Conservation (phyloP, 1,284 basidiomycete species). For the Pseudomicrostroma phylloplanum region DNA sequence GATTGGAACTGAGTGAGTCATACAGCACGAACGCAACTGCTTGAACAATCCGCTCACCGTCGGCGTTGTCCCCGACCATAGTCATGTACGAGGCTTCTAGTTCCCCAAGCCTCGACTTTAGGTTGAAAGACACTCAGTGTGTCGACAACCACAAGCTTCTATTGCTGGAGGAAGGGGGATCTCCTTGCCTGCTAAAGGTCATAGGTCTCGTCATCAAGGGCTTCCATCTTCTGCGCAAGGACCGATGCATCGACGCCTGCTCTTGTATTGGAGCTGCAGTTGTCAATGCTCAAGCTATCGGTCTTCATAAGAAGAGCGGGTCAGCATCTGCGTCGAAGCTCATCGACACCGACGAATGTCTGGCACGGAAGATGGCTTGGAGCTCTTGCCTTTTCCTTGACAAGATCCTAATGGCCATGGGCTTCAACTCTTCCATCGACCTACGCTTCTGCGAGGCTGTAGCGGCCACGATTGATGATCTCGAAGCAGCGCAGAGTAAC, state of each 20-base stretch:
- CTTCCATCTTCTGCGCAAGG: background rate
- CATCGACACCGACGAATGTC: background rate
- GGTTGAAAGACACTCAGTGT: background rate
- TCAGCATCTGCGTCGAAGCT: background rate
- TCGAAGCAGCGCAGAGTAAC: too few relatives aligned
- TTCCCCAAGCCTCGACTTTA: background rate
- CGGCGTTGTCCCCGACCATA: background rate
- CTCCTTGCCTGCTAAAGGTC: background rate
- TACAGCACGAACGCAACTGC: background rate
- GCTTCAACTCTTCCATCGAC: background rate
- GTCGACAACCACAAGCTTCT: background rate
- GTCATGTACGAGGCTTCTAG: background rate
- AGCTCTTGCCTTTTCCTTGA: background rate
- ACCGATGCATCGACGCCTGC: background rate
- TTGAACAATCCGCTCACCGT: background rate
- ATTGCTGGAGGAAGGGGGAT: background rate
- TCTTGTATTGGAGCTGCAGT: background rate
- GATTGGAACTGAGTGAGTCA: background rate
- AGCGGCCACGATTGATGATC: background rate
- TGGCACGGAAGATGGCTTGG: background rate
- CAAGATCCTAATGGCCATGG: background rate
- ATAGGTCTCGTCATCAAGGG: background rate
- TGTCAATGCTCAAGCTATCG: background rate
- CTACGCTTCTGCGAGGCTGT: slow-evolving; percentile 1
- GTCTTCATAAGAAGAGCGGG: background rate